Evolutionary conservation across 148 eudicot species (phyloP).

Genomic region (Persicaria maculosa): DNA sequence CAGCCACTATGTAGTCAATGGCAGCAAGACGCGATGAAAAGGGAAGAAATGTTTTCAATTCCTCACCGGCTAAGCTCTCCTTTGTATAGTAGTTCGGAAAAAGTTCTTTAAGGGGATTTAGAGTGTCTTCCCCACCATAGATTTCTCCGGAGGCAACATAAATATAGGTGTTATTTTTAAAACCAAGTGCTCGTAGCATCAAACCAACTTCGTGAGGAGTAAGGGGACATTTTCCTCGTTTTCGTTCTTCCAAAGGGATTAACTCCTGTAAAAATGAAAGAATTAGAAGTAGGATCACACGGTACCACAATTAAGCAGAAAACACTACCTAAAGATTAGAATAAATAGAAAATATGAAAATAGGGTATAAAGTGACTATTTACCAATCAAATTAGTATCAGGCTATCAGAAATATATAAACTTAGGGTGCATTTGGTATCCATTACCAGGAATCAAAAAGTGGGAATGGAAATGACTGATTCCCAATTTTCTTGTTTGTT

Average conservation of each 20-base stretch:
- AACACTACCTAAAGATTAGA: not conserved
- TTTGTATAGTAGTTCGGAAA: slow-evolving; percentile 94
- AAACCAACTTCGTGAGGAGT: slow-evolving; percentile 97
- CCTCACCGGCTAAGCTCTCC: slow-evolving; percentile 74
- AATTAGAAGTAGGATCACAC: not conserved
- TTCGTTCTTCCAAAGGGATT: slow-evolving; percentile 79
- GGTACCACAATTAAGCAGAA: not conserved
- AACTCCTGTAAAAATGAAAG: slow-evolving; percentile 45
- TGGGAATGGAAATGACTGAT: no score
- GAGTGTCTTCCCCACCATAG: slow-evolving; percentile 94
- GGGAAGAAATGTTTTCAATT: slow-evolving; percentile 60
- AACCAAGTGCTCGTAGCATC: slow-evolving; percentile 88
- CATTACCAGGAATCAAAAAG: no score
- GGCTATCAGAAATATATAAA: no score
- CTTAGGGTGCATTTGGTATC: no score
- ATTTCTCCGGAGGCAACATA: slow-evolving; percentile 99
- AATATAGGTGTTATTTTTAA: slow-evolving; percentile 69
- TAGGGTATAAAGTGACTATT: not conserved
- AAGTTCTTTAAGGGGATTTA: slow-evolving; percentile 76
- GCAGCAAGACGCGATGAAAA: slow-evolving; percentile 99
- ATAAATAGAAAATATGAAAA: not conserved
- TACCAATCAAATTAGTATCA: no score
- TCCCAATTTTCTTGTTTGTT: no score
- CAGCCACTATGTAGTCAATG: slow-evolving; percentile 86
- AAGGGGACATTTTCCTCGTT: slow-evolving; percentile 93